These are phyloP conservation scores for Annulohypoxylon stygium DNA, from an alignment of 495 filamentous ascomycete genomes.

Conservation along the genomic window DNA sequence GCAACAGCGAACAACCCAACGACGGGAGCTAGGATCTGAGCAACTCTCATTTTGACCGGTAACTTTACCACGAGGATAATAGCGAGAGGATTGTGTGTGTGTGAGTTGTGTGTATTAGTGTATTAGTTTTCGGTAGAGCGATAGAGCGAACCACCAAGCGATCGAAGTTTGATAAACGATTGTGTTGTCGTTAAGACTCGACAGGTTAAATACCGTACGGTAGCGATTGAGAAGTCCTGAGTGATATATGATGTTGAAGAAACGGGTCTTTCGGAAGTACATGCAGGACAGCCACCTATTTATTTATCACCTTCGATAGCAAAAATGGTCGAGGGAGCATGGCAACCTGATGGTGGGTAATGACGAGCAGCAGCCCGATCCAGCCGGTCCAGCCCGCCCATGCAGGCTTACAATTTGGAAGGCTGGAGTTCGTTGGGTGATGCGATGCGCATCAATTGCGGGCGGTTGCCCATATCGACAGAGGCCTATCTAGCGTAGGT, in stretches of 20 bases:
- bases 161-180: constrained; percentile 46
- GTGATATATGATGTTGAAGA: constrained; percentile 42
- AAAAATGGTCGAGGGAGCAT: constrained; percentile 26
- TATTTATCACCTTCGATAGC: constrained; percentile 34
- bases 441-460: constrained; percentile 39
- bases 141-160: constrained; percentile 35
- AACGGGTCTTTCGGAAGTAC: constrained; percentile 16
- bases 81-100: constrained; percentile 35
- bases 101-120: constrained; percentile 10
- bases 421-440: constrained; percentile 43
- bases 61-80: constrained; percentile 29
- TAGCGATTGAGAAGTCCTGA: constrained; percentile 49
- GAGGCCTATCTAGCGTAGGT: constrained; percentile 35
- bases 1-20: constrained; percentile 53
- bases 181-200: constrained; percentile 46
- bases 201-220: constrained; percentile 26
- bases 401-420: constrained; percentile 40
- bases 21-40: constrained; percentile 53
- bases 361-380: constrained; percentile 42
- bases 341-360: constrained; percentile 46
- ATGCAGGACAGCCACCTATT: constrained; percentile 47
- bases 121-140: constrained; percentile 29
- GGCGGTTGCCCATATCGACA: constrained; percentile 40
- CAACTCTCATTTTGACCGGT: constrained; percentile 54
- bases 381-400: constrained; percentile 45